Evolutionary conservation across 116 monocot species (phyloP).

Genomic region (Papilionanthe hybrid): DNA sequence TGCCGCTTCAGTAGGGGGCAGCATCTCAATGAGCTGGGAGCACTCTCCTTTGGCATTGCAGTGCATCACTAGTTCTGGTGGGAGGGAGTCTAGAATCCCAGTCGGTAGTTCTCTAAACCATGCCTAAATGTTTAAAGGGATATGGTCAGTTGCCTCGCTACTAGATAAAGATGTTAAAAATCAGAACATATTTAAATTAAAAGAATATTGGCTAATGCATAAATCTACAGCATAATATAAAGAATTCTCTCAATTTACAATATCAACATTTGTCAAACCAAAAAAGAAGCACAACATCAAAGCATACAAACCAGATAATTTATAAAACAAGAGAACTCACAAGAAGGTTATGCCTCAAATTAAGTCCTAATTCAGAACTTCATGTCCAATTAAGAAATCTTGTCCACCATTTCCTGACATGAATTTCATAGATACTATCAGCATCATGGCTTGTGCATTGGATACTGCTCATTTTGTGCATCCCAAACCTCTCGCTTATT

Average conservation of each 20-base stretch:
- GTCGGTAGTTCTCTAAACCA: conserved; percentile 88
- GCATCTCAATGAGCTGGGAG: conserved; percentile 34
- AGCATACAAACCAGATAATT: too few relatives aligned
- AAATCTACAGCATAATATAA: too few relatives aligned
- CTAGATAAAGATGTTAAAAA: too few relatives aligned
- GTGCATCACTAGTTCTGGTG: conserved; percentile 78
- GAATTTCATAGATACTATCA: not conserved
- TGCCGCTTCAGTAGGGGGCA: conserved; percentile 54
- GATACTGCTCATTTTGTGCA: not conserved
- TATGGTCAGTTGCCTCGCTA: not conserved
- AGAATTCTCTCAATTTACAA: too few relatives aligned
- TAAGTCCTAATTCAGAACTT: not conserved
- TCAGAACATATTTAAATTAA: too few relatives aligned
- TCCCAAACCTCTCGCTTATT: not conserved
- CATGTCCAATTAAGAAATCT: not conserved
- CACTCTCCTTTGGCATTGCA: conserved; percentile 78
- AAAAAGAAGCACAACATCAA: too few relatives aligned
- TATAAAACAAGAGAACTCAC: not conserved
- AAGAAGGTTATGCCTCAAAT: not conserved
- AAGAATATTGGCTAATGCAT: too few relatives aligned
- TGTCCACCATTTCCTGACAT: not conserved
- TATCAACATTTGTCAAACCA: too few relatives aligned
- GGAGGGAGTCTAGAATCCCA: conserved; percentile 63
- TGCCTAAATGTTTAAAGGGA: conserved; percentile 34
- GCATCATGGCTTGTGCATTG: not conserved